Conservation (phyloP, 169 alveolate species). For the Eimeria zaria region DNA sequence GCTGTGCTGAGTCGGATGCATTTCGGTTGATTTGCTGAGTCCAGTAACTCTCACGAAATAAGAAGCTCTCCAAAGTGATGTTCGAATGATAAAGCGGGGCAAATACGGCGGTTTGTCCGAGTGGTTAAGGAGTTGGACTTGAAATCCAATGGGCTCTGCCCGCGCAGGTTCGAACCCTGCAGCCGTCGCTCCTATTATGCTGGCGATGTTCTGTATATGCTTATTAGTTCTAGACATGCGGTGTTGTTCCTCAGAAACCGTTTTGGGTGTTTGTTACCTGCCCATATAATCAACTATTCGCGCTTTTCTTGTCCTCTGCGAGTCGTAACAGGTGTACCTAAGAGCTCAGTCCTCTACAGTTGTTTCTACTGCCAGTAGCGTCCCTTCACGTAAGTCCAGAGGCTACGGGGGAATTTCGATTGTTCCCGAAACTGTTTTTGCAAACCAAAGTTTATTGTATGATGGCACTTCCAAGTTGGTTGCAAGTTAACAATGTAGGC, state of each 20-base stretch:
- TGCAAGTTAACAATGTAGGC: no score
- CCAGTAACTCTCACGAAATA: slow-evolving; percentile 24
- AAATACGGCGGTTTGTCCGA: no score
- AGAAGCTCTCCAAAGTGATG: neutral
- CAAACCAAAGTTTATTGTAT: no score
- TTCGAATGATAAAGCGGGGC: slow-evolving; percentile 9
- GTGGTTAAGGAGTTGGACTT: no score
- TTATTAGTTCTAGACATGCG: no score
- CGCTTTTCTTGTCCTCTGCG: neutral
- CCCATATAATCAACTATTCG: neutral
- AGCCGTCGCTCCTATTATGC: no score
- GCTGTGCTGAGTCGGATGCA: slow-evolving; percentile 32
- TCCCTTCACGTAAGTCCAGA: no score
- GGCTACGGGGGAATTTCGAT: neutral
- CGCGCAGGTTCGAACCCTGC: slow-evolving; percentile 55
- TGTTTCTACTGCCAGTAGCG: neutral
- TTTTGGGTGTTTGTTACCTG: no score
- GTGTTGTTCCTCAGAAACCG: no score
- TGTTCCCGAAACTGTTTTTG: neutral
- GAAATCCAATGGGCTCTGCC: slow-evolving; percentile 48
- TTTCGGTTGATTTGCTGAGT: neutral
- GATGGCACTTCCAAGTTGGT: no score
- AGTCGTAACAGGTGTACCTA: neutral
- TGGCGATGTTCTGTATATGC: no score
- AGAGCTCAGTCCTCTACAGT: neutral